Base-by-base conservation (phyloP, 208 protist genomes). In the Crithidia mellificae region DNA sequence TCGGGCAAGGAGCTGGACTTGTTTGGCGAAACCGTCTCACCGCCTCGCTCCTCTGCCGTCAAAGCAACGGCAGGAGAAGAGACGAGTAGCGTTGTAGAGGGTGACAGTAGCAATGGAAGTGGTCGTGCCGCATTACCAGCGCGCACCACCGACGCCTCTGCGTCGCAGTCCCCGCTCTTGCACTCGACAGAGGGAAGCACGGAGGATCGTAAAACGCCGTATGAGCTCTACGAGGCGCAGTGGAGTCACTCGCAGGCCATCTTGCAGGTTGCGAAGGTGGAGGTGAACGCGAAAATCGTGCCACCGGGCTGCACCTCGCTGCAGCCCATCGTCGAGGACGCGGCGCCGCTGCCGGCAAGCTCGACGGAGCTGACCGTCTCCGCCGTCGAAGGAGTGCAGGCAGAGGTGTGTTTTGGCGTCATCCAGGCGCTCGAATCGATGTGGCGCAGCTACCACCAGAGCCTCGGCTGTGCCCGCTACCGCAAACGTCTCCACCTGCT, bases 401-500 rank as follows among this genome's bases (percentile, higher is more conserved):
- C 84, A 2, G 49, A 74, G 24, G 2, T 61, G 11, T 92, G 83
- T 50, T 95, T 95, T 69, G 90, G 85, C 19, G 75, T 72, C 1
- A n/a, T 85, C 25, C 66, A 71, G 25, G 58, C 71, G 34, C 50
- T 92, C 22, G 43, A 75, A 27, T 56, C 74, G 27, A 62, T 92
- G 44, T 61, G 49, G 41, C 71, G 77, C 24, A 85, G 77, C 38
- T 66, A 88, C 7, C 72, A 70, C 38, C 38, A 85, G 53, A 85
- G 85, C 12, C 71, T 92, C 25, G 20, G 68, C 5, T 80, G 87
- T 44, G 77, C 84, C 5, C 67, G 72, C 17, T 90, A 90, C 39
- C 81, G 90, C 32, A 75, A 77, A 25, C 75, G 74, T n/a, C 72
- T 94, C 15, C 82, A 85, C 50, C 39, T 90, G 17, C 65, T 94